Evolutionary conservation across 345 rosid genomes (phyloP).

Genomic region (Populus nigra): DNA sequence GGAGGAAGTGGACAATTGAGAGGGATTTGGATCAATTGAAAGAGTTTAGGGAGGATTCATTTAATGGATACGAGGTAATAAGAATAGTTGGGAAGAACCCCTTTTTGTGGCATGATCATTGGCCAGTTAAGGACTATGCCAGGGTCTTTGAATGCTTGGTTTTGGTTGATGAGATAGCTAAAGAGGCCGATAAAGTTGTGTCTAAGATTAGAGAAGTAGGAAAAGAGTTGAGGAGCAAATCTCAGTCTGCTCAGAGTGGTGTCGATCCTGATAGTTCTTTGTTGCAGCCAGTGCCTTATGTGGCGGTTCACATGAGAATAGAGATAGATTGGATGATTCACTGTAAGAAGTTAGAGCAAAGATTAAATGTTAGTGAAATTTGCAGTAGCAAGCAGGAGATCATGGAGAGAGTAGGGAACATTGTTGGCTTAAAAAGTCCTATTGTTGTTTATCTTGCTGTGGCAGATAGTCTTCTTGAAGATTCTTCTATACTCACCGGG

Average conservation of each 20-base stretch:
- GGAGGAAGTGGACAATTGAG: constrained; percentile 85
- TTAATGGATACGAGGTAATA: constrained; percentile 62
- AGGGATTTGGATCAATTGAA: constrained; percentile 76
- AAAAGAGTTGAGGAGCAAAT: constrained; percentile 25
- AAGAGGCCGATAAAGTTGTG: constrained; percentile 77
- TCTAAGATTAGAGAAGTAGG: constrained; percentile 65
- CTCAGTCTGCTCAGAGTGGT: constrained; percentile 11
- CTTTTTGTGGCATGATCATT: constrained; percentile 97
- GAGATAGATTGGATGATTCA: constrained; percentile 99
- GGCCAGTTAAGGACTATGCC: constrained; percentile 91
- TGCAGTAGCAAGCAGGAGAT: constrained; percentile 92
- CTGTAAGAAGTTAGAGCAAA: constrained; percentile 82
- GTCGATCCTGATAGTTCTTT: constrained; percentile 5
- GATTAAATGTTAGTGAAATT: constrained; percentile 55
- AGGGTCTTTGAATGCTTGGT: constrained; percentile 79
- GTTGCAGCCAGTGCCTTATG: constrained; percentile 32
- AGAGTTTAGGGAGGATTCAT: constrained; percentile 31
- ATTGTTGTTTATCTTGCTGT: constrained; percentile 77
- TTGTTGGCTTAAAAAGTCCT: constrained; percentile 43
- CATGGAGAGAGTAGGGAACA: constrained; percentile 68
- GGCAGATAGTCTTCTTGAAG: constrained; percentile 78
- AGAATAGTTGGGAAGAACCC: constrained; percentile 79
- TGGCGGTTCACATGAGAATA: constrained; percentile 95
- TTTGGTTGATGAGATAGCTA: constrained; percentile 64
- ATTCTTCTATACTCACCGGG: constrained; percentile 61